These are phyloP conservation scores for Cucurbita argyrosperma DNA, from an alignment of 306 rosid genomes.

Conservation along the genomic window DNA sequence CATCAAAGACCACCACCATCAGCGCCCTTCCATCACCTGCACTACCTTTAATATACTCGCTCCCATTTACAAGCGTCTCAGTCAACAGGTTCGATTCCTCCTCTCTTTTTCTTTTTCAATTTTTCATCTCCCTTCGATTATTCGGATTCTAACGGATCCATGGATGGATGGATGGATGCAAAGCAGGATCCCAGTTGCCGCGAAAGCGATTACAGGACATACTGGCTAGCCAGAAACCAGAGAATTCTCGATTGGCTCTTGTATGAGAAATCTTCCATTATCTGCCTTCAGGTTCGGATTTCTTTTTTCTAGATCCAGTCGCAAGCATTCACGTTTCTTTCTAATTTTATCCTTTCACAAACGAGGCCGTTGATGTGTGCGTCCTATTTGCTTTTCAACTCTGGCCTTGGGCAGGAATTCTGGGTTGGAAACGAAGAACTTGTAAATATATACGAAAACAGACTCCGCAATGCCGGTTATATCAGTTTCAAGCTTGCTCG, in stretches of 20 bases:
- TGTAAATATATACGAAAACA: conserved; percentile 60
- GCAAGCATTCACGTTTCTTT: not conserved
- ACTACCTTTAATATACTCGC: conserved; percentile 95
- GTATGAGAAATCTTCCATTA: conserved; percentile 73
- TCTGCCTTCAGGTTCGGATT: conserved; percentile 82
- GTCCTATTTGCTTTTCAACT: too few relatives aligned
- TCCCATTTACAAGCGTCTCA: conserved; percentile 87
- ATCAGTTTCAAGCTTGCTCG: conserved; percentile 67
- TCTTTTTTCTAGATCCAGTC: not conserved
- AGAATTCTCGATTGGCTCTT: conserved; percentile 69
- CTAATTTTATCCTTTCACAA: not conserved
- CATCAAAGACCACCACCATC: conserved; percentile 38
- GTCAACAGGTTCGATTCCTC: conserved; percentile 30
- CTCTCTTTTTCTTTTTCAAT: not conserved
- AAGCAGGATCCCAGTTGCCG: conserved; percentile 58
- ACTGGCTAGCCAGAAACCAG: conserved; percentile 77
- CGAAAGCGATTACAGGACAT: conserved; percentile 58
- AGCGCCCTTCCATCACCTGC: conserved; percentile 69
- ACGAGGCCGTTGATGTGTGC: not conserved
- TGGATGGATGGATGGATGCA: not conserved
- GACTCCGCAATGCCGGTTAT: conserved; percentile 69
- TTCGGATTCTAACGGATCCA: too few relatives aligned
- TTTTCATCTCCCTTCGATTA: too few relatives aligned
- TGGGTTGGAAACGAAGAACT: conserved; percentile 94
- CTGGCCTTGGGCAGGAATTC: conserved; percentile 40